phyloP scores from a whole-genome alignment of 495 filamentous ascomycete genomes.

The Annulohypoxylon bovei region DNA sequence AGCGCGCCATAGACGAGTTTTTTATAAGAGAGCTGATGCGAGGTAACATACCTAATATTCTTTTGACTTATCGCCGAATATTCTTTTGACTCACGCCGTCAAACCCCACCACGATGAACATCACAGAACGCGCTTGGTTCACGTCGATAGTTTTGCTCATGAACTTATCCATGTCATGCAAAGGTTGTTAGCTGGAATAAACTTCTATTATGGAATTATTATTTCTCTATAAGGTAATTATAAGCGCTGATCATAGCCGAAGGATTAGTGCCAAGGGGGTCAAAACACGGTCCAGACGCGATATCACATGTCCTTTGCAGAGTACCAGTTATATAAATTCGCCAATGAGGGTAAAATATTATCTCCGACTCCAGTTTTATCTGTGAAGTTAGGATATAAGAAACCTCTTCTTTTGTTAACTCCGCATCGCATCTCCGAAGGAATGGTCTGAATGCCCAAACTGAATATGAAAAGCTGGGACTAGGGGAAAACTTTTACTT shows the following conservation, averaged over 20 bases:
- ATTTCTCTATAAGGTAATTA: conserved; percentile 13
- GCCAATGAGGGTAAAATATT: neutral
- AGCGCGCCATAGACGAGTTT: neutral
- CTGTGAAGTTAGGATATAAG: neutral
- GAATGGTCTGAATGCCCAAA: neutral
- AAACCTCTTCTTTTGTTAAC: neutral
- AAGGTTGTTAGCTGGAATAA: conserved; percentile 8
- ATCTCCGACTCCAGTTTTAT: neutral
- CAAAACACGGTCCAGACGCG: neutral
- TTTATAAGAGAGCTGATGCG: neutral
- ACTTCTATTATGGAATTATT: conserved; percentile 19
- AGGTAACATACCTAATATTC: neutral
- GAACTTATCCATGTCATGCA: neutral
- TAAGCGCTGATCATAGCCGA: conserved; percentile 1
- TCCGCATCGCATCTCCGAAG: no score
- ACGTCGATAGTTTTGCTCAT: neutral
- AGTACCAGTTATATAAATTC: neutral
- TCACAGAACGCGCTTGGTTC: neutral
- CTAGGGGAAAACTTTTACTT: no score
- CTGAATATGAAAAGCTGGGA: no score
- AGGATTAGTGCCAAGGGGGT: neutral
- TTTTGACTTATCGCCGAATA: neutral
- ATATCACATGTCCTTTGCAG: neutral
- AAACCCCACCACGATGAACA: neutral
- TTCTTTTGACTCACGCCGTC: neutral